Evolutionary conservation across 805 yeast genomes (phyloP).

Genomic region (Saturnispora mendoncae): DNA sequence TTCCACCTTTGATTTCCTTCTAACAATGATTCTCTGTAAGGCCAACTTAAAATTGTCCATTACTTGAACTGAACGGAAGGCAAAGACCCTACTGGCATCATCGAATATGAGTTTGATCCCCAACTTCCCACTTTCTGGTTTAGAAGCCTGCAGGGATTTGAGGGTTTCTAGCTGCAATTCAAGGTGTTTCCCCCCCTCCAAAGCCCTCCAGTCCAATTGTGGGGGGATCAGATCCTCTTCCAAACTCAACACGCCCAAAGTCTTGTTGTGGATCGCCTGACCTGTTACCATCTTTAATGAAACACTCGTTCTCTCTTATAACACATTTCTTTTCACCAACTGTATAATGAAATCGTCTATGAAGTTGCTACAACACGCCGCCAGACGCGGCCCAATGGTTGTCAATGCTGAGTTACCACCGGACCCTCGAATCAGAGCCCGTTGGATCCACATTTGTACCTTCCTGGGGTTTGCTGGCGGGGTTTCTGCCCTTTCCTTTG

Average conservation of each 20-base stretch:
- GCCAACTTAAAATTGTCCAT: conserved; percentile 68
- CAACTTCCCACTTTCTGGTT: conserved; percentile 58
- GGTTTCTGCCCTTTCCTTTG: conserved; percentile 46
- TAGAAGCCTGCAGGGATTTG: conserved; percentile 56
- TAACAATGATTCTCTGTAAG: conserved; percentile 57
- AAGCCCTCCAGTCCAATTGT: conserved; percentile 47
- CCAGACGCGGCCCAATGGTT: conserved; percentile 36
- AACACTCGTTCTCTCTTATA: too few relatives aligned
- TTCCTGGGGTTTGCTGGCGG: conserved; percentile 46
- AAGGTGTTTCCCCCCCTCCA: conserved; percentile 37
- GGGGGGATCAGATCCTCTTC: conserved; percentile 52
- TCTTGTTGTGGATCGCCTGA: conserved; percentile 46
- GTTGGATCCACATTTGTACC: conserved; percentile 29
- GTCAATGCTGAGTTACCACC: conserved; percentile 79
- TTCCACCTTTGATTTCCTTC: conserved; percentile 35
- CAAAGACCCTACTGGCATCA: conserved; percentile 32
- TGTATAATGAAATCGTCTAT: not conserved
- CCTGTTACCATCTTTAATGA: conserved; percentile 2
- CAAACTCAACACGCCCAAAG: conserved; percentile 47
- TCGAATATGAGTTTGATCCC: conserved; percentile 43
- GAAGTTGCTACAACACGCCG: not conserved
- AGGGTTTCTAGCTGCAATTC: conserved; percentile 36
- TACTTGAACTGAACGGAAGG: conserved; percentile 62
- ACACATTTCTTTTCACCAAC: not conserved
- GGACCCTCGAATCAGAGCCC: conserved; percentile 48